These are phyloP conservation scores for Neurospora sp. DNA, from an alignment of 495 filamentous ascomycete genomes.

Conservation along the genomic window DNA sequence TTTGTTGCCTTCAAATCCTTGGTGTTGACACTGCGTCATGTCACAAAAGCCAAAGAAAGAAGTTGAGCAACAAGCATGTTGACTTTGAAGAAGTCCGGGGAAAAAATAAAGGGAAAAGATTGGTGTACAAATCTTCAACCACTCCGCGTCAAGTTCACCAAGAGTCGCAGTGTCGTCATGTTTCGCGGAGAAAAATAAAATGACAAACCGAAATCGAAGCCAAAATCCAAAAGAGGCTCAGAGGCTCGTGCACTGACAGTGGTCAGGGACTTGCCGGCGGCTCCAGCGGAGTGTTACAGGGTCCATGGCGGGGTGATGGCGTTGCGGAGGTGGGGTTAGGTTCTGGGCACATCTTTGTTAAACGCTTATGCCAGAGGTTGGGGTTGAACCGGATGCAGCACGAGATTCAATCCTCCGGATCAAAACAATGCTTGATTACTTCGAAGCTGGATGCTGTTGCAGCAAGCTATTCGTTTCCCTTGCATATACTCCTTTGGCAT, in stretches of 20 bases:
- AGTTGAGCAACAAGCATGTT: not conserved
- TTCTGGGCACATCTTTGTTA: not conserved
- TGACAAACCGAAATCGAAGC: not conserved
- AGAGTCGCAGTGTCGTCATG: not conserved
- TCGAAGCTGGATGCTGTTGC: no score
- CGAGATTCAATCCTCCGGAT: no score
- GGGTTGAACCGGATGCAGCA: no score
- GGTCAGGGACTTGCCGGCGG: not conserved
- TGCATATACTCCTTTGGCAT: no score
- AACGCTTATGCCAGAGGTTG: not conserved
- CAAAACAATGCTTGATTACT: no score
- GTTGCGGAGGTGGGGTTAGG: not conserved
- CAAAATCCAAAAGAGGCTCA: not conserved
- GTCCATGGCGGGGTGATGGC: not conserved
- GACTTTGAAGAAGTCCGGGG: not conserved
- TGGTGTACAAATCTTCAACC: not conserved
- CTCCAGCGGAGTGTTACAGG: not conserved
- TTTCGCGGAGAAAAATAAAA: not conserved
- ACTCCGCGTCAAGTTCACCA: not conserved
- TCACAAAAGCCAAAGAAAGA: not conserved
- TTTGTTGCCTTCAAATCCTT: not conserved
- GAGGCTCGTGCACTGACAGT: not conserved
- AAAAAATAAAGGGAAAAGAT: not conserved
- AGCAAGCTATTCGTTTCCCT: no score
- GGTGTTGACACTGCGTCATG: not conserved